Evolutionary conservation across 1,284 basidiomycete species (phyloP), one percentile per base, ranked within the genome.

Genomic region (Moesziomyces sp.): DNA sequence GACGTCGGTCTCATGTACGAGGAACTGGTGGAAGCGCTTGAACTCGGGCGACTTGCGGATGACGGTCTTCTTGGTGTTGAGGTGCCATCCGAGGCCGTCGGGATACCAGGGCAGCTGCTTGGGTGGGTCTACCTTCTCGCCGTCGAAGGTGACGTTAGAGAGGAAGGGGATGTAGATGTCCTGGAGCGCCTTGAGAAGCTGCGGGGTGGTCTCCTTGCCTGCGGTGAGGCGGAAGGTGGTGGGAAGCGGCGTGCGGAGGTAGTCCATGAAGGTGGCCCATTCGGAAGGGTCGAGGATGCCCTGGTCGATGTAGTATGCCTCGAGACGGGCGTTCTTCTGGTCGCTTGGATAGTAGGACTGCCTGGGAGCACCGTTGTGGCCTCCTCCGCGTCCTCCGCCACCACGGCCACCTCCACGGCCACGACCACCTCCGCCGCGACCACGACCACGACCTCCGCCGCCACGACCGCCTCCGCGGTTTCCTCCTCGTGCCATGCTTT

Each of bases 1-100:
- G 30, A 96, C 93, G 86, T 98, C 96, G 1, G 97, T 98, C 87
- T 99, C 97, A 79, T 94, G 95, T 0, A 99, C 97, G 21, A 99
- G 87, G 86, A 98, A 98, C 4, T 92, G 91, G 84, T 99, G 97
- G 80, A 99, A 98, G 78, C 90, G 91, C 83, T 94, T 94, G 87
- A 97, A 97, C 81, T 95, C 93, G n/a, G 91, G 90, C 11, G 90
- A 90, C 84, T 93, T 97, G 62, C 96, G 89, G 44, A 99, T 87
- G 5, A 93, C 90, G 62, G 91, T 91, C 85, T 98, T 98, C 10
- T 92, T 89, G 3, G 96, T 92, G 78, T 94, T 92, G 81, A 99
- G 89, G 81, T 97, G 93, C 97, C 97, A 99, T 19, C 93, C 97
- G 19, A 97, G 88, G 28, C 91, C 91, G 28, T 92, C 91, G 5